Evolutionary conservation across 176 grass and related monocot genomes (phyloP).

Genomic region (Puccinellia tenuiflora): DNA sequence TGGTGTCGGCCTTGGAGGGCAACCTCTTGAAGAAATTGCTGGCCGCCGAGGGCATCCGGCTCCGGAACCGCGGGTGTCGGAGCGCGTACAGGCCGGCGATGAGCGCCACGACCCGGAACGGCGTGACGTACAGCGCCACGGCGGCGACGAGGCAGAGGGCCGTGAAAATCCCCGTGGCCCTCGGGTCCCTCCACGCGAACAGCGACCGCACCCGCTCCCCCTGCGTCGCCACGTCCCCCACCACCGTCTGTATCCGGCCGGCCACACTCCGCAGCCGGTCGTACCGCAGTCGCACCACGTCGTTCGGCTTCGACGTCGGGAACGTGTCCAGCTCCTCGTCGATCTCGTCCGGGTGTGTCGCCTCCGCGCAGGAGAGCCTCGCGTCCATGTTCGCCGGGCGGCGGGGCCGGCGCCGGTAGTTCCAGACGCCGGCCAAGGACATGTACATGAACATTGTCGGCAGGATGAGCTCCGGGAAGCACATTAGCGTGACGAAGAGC

Average conservation of each 20-base stretch:
- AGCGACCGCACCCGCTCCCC: constrained; percentile 64
- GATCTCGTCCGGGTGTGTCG: constrained; percentile 44
- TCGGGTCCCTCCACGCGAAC: constrained; percentile 72
- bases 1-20: constrained; percentile 43
- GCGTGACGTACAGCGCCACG: constrained; percentile 43
- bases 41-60: constrained; percentile 45
- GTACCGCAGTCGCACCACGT: constrained; percentile 65
- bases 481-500: constrained; percentile 50
- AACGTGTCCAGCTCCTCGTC: constrained; percentile 89
- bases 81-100: constrained; percentile 43
- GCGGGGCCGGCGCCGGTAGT: constrained; percentile 39
- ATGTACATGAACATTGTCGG: constrained; percentile 56
- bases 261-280: constrained; percentile 77
- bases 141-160: constrained; percentile 49
- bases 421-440: constrained; percentile 45
- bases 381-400: constrained; percentile 51
- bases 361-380: constrained; percentile 60
- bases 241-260: constrained; percentile 69
- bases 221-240: constrained; percentile 72
- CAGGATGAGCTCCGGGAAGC: constrained; percentile 71
- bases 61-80: constrained; percentile 69
- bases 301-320: constrained; percentile 50
- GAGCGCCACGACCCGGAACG: constrained; percentile 38
- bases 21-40: constrained; percentile 77
- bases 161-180: constrained; percentile 58